These are phyloP conservation scores for Thraustotheca clavata DNA, from an alignment of 352 stramenopile genomes.

Conservation along the genomic window DNA sequence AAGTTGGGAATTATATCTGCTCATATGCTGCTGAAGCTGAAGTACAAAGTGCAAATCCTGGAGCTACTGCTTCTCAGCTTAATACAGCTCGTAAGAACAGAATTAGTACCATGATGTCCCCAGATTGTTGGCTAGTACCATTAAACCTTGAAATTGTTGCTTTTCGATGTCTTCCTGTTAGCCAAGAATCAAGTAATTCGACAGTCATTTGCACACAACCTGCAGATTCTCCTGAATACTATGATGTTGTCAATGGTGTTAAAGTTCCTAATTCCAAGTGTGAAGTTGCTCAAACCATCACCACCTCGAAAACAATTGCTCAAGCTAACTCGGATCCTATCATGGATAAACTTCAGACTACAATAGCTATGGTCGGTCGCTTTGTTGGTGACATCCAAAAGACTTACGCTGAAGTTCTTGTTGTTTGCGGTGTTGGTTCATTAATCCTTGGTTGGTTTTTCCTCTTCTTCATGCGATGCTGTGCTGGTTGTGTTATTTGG, in stretches of 20 bases:
- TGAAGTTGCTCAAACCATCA: conserved; percentile 58
- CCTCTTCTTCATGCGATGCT: conserved; percentile 61
- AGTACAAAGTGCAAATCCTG: conserved; percentile 32
- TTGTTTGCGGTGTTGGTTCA: conserved; percentile 36
- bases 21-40: conserved; percentile 59
- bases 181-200: conserved; percentile 47
- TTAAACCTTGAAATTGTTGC: conserved; percentile 56
- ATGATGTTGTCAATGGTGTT: conserved; percentile 41
- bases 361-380: conserved; percentile 36
- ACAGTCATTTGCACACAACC: conserved; percentile 48
- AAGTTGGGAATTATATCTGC: conserved; percentile 47
- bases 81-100: conserved; percentile 38
- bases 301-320: conserved; percentile 38
- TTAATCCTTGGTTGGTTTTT: conserved; percentile 58
- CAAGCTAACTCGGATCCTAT: conserved; percentile 64
- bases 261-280: conserved; percentile 54
- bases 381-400: conserved; percentile 61
- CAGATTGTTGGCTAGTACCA: conserved; percentile 59
- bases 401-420: conserved; percentile 45
- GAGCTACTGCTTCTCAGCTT: conserved; percentile 33
- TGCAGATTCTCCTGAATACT: conserved; percentile 55
- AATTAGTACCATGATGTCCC: conserved; percentile 31
- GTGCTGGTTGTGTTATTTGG: conserved; percentile 66
- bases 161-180: conserved; percentile 76
- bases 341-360: conserved; percentile 54